phyloP scores from a whole-genome alignment of 2,329 filamentous ascomycete species.

The Trichothecium sympodiale region DNA sequence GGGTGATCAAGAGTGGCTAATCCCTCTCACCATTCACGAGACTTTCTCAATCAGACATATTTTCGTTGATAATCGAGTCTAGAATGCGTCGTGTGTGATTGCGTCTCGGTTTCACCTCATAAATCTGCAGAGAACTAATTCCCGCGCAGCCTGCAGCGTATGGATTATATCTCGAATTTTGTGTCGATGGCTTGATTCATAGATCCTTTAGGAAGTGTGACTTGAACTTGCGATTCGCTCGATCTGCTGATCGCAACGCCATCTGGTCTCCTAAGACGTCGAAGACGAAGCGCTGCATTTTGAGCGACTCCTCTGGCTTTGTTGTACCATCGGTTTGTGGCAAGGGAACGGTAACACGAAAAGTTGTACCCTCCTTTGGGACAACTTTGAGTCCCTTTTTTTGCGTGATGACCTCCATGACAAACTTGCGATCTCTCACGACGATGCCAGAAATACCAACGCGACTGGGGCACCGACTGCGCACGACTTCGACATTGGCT shows the following conservation, averaged over 20 bases:
- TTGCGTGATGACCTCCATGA: constrained; percentile 72
- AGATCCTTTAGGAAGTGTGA: constrained; percentile 66
- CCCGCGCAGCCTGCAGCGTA: no score
- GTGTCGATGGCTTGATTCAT: constrained; percentile 30
- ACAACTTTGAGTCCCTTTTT: constrained; percentile 63
- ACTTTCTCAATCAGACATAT: no score
- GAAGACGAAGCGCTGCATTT: constrained; percentile 47
- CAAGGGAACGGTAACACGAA: constrained; percentile 54
- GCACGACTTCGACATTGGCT: constrained; percentile 68
- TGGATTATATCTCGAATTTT: no score
- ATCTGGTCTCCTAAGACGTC: constrained; percentile 84
- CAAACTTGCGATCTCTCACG: constrained; percentile 75
- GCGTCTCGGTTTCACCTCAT: no score
- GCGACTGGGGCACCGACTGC: constrained; percentile 68
- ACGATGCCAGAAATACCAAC: constrained; percentile 83
- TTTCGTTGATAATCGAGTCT: no score
- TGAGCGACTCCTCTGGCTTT: constrained; percentile 9
- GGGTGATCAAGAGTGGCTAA: no score
- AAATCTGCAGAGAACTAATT: no score
- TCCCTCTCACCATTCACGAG: no score
- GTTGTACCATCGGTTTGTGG: constrained; percentile 8
- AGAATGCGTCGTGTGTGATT: no score
- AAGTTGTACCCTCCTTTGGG: constrained; percentile 84
- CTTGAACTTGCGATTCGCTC: constrained; percentile 88
- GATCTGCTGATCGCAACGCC: constrained; percentile 68